A percentile compares a stretch with the other conserved stretches of the same genome.
Conservation (phyloP, 352 stramenopile genomes). For the Chrysophaeum taylorii region DNA sequence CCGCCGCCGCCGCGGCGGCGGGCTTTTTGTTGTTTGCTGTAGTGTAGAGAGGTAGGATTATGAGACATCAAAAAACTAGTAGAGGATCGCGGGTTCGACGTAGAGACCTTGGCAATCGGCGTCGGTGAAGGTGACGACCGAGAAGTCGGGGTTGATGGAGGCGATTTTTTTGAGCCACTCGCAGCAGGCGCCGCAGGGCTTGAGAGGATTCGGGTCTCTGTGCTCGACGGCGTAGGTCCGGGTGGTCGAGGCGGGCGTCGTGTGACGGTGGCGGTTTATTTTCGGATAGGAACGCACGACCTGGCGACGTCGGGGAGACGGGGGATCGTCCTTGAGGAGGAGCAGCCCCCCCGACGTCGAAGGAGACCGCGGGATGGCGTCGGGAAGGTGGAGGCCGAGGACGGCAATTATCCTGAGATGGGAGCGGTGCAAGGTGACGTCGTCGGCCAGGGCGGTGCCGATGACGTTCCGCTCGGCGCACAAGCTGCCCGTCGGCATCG, state of each 20-base stretch:
- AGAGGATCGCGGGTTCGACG: slow-evolving; percentile 16
- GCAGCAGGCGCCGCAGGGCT: slow-evolving; percentile 92
- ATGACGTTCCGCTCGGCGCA: slow-evolving; percentile 96
- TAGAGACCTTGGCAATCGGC: slow-evolving; percentile 79
- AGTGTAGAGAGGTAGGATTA: too few relatives aligned
- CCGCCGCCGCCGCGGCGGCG: too few relatives aligned
- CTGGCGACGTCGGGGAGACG: too few relatives aligned
- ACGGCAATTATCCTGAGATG: slow-evolving; percentile 89
- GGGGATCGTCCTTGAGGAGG: too few relatives aligned
- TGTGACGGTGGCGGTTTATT: not conserved
- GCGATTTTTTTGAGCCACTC: slow-evolving; percentile 99
- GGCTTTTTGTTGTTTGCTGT: too few relatives aligned
- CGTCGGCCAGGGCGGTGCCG: slow-evolving; percentile 81
- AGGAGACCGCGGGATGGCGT: too few relatives aligned
- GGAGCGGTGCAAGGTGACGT: slow-evolving; percentile 76
- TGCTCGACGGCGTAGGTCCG: slow-evolving; percentile 5
- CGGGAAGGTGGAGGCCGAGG: slow-evolving; percentile 52
- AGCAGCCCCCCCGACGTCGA: too few relatives aligned
- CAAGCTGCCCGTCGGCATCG: slow-evolving; percentile 82
- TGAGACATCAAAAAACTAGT: not conserved
- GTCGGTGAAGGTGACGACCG: slow-evolving; percentile 91
- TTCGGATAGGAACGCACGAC: not conserved
- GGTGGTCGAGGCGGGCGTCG: not conserved
- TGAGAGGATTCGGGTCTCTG: slow-evolving; percentile 83
- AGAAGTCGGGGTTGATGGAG: slow-evolving; percentile 90